Base-by-base conservation (phyloP, 2,329 filamentous ascomycete genomes). In the Xylariaceae sp. region DNA sequence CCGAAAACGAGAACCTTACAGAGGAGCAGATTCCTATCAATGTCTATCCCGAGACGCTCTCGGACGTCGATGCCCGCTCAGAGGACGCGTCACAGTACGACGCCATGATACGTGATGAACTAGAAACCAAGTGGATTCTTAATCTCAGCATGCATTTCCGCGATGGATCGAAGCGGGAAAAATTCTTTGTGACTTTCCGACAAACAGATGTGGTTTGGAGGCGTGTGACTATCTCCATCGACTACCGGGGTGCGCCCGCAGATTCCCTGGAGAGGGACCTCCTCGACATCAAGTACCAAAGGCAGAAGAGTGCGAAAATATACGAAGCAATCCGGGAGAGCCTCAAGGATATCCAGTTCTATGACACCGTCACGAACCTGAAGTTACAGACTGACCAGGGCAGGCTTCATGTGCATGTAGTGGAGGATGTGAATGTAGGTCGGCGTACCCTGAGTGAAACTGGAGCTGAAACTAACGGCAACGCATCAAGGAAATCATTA, bases 71-170 rank as follows among this genome's bases (percentile, higher is more conserved):
- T 50, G 61, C 62, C 2, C 67, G 62, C 15, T 75, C 73, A 14
- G 63, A 71, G 46, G 70, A 72, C 12, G 67, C 67, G 3, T 71
- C 72, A 3, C 65, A 73, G 42, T 75, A 85, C 53, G 77, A 84
- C 37, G 67, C 71, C 36, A 70, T 78, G 52, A 74, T 95, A 49
- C 78, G 84, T 48, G 78, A 85, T 47, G 90, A 97, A 62, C 73
- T 96, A 39, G 88, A 96, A 56, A 77, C 73, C 44, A 82, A 77
- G 55, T 98, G 92, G 92, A 97, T 98, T 44, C 70, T 98, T 51
- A 98, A 98, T 57, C 74, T 97, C 44, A 96, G 88, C 64, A 96
- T 98, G 92, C 88, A 95, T 62, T 98, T 96, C 62, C 80, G 89
- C 43, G 92, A 98, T 65, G 83, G 84, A 54, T 94, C 89, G 9